Conservation (phyloP, 148 eudicot genomes). For the Silene latifolia region DNA sequence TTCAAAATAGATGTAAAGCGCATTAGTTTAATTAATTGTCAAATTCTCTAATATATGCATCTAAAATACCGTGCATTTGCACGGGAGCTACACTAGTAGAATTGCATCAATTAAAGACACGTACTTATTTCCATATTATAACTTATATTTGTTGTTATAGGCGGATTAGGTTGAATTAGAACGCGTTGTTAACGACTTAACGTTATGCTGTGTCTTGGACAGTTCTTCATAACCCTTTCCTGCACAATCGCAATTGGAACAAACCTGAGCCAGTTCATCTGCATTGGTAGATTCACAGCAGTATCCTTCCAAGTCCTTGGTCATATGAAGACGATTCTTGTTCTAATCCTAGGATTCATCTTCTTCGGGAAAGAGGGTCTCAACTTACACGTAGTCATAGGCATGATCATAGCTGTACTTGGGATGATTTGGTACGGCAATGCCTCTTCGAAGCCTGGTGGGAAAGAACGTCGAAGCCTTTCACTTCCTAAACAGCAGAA, state of each 20-base stretch:
- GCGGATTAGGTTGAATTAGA: neutral
- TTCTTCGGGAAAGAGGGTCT: constrained; percentile 91
- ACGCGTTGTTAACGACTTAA: constrained; percentile 14
- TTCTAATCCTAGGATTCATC: constrained; percentile 74
- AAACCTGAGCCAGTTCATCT: constrained; percentile 92
- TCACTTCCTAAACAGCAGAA: constrained; percentile 58
- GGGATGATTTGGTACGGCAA: constrained; percentile 94
- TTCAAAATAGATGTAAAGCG: no score
- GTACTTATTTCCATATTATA: no score
- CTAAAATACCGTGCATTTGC: no score
- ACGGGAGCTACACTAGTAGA: no score
- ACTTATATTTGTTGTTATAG: no score
- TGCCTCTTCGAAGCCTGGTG: constrained; percentile 89
- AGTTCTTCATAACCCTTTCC: constrained; percentile 67
- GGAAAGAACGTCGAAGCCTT: constrained; percentile 72
- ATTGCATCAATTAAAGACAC: neutral
- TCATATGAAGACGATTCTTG: constrained; percentile 97
- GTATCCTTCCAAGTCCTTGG: constrained; percentile 93
- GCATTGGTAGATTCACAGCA: constrained; percentile 94
- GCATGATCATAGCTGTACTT: constrained; percentile 79
- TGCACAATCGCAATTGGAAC: constrained; percentile 91
- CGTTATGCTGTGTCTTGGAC: constrained; percentile 20
- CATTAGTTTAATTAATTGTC: no score
- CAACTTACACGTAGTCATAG: constrained; percentile 75
- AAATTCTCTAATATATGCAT: no score